A percentile compares a stretch with the other conserved stretches of the same genome.
phyloP scores from a whole-genome alignment of 306 rosid species.

The Vicia villosa region DNA sequence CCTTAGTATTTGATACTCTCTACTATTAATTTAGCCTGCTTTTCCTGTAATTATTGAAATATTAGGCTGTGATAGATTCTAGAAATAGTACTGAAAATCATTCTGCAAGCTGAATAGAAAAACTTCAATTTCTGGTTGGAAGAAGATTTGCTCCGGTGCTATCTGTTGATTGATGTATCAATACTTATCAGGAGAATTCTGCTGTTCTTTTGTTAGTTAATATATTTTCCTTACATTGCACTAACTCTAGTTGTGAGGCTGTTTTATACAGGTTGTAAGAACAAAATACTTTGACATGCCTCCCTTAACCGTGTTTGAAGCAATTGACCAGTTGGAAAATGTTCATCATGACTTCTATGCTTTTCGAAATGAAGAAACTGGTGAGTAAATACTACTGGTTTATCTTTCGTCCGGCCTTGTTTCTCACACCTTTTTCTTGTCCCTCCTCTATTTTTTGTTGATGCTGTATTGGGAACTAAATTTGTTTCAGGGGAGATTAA shows the following conservation, averaged over 20 bases:
- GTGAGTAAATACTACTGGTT: constrained; percentile 39
- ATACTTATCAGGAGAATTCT: constrained; percentile 14
- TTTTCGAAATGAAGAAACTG: constrained; percentile 93
- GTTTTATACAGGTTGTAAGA: constrained; percentile 68
- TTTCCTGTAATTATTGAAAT: not conserved
- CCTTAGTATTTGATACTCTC: constrained; percentile 13
- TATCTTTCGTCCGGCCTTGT: constrained; percentile 21
- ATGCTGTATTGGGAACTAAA: constrained; percentile 24
- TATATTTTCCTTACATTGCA: not conserved
- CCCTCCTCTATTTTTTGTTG: constrained; percentile 17
- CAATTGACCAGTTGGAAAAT: constrained; percentile 83
- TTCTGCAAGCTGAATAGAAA: not conserved
- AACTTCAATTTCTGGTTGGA: constrained; percentile 5
- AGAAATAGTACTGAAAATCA: constrained; percentile 2
- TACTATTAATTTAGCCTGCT: no score
- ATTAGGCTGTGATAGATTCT: not conserved
- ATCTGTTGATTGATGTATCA: constrained; percentile 1
- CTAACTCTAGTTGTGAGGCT: constrained; percentile 29
- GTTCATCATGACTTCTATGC: constrained; percentile 89
- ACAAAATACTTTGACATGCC: constrained; percentile 95
- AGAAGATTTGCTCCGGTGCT: constrained; percentile 13
- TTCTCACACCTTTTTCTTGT: not conserved
- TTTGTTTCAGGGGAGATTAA: constrained; percentile 73
- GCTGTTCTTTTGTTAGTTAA: constrained; percentile 3
- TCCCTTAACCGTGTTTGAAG: constrained; percentile 87